Percentiles rank a stretch among this genome's conserved stretches.
Evolutionary conservation across 1,139 yeast genomes (phyloP).

Genomic region (Yamadazyma dushanensis): DNA sequence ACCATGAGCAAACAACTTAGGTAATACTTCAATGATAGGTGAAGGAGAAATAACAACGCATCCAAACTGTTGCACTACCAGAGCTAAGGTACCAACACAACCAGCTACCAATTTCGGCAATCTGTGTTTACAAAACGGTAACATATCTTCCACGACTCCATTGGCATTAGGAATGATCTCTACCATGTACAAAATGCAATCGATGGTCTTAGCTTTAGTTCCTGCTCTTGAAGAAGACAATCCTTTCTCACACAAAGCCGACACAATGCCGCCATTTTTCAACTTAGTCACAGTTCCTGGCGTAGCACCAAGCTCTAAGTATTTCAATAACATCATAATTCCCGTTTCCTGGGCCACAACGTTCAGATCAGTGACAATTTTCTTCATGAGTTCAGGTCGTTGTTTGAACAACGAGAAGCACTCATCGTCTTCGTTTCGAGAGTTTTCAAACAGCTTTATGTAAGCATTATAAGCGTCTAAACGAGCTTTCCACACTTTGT

Average conservation of each 20-base stretch:
- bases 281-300: conserved; percentile 29
- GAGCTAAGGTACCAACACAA: conserved; percentile 54
- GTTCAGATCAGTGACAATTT: conserved; percentile 71
- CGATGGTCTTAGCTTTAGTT: conserved; percentile 66
- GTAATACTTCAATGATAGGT: conserved; percentile 56
- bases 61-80: conserved; percentile 68
- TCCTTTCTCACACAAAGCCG: conserved; percentile 76
- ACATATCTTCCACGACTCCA: conserved; percentile 64
- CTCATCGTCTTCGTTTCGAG: conserved; percentile 56
- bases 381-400: conserved; percentile 48
- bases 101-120: conserved; percentile 82
- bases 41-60: conserved; percentile 64
- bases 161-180: conserved; percentile 65
- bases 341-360: conserved; percentile 94
- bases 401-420: conserved; percentile 55
- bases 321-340: conserved; percentile 53
- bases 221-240: conserved; percentile 73
- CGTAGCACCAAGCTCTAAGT: conserved; percentile 61
- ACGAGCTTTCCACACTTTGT: conserved; percentile 92
- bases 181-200: conserved; percentile 59
- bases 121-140: conserved; percentile 61
- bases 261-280: conserved; percentile 46
- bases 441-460: conserved; percentile 49
- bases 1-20: conserved; percentile 79
- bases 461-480: conserved; percentile 76